Base-by-base conservation (phyloP, 75 land plant genomes). In the Pinus taeda region DNA sequence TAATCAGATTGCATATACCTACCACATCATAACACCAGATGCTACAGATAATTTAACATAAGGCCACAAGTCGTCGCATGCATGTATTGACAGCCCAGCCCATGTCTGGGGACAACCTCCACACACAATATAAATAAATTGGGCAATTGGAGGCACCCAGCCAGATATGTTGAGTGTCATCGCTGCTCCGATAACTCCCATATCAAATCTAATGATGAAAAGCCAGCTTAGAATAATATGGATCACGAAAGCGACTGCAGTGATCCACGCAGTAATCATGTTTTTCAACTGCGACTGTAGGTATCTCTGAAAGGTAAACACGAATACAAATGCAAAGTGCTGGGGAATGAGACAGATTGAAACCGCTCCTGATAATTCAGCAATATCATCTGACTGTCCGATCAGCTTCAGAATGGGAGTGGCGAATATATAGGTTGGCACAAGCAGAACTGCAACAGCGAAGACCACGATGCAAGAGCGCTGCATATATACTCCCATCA, bases 401-500 rank as follows among this genome's bases (percentile, higher is more conserved):
- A 79, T 3, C 4, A 83, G 60, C n/a, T 49, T 81, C 61, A 88
- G 77, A n/a, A 88, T 80, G 6, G 85, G 85, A 6, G 83, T 79
- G 3, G 90, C 76, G 33, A 78, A 88, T 39, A 88, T 42, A 30
- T 76, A 88, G 37, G 83, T 49, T 9, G 90, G 90, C 1, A 81
- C 33, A 0, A 94, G 53, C 11, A 86, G 66, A 1, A 90, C 11
- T 26, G 83, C 78, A 39, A 71, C 57, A n/a, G 74, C 8, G 77
- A 78, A 81, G 30, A 92, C 75, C 21, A 92, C 84, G 4, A 93
- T 77, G 70, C 85, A 76, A 30, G 91, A 93, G 0, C 88, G 53
- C 60, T 93, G 93, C 75, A 89, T 64, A 67, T 92, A 90, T 6
- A 90, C 72, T 15, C 92, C 94, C 57, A 92, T 78, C 83, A 92